Evolutionary conservation across 2,329 filamentous ascomycete genomes (phyloP), one percentile per base, ranked within the genome.

Genomic region (Calonectria ilicicola): DNA sequence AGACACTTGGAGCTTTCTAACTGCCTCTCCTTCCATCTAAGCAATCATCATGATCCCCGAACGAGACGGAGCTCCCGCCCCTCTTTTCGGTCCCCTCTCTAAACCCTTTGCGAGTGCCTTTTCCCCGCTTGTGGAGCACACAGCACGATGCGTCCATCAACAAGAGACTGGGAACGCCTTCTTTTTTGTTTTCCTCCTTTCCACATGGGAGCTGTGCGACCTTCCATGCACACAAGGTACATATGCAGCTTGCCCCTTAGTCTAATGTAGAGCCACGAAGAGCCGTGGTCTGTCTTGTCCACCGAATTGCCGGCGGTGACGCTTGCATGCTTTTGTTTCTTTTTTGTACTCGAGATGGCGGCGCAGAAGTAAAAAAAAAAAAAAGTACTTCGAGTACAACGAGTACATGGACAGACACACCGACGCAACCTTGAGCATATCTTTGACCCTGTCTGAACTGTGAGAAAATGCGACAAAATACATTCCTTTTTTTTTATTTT

Each of bases 291-390:
- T 19, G 5, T 32, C 44, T 23, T n/a, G 47, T 42, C 69, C 44
- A 60, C 38, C 27, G 47, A 53, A 60, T 35, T 67, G 56, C 69
- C 69, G 69, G 69, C 69, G 69, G 69, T 71, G 69, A 71, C 64
- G 32, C 63, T 38, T 62, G 44, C 42, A 47, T 29, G 40, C 27
- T 35, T 35, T n/a, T 53, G 58, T 40, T 60, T 40, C 32, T 40
- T 27, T 60, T 40, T 60, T 60, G 19, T 29, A 56, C 29, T 56
- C 9, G 19, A 23, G 19, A 35, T 35, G 19, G 27, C 29, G 32
- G 51, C 51, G 29, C 51, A 14, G 32, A 35, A 3, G 32, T 35
- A 35, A 35, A 35, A 32, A 32, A 32, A 5, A 32, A 32, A 32
- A 32, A 35, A 35, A 35, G 32, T 10, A 35, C 32, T 5, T 5